Percentiles rank a stretch among this genome's conserved stretches.
Evolutionary conservation across 169 alveolate genomes (phyloP).

Genomic region (Babesia caballi): DNA sequence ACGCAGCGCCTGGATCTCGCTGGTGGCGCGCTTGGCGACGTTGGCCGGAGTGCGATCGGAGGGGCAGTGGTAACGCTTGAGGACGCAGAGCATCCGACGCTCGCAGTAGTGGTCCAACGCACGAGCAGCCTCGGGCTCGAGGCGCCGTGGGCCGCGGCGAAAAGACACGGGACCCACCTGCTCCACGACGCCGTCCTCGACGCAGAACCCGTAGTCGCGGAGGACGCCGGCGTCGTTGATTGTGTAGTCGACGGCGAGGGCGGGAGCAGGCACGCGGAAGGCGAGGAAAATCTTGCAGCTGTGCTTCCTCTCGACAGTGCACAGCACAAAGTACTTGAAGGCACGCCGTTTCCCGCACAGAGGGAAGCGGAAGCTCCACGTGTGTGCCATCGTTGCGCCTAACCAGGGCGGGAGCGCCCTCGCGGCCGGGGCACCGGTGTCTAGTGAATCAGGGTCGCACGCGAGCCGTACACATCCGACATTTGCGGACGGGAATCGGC

Average conservation of each 20-base stretch:
- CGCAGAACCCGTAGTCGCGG: neutral
- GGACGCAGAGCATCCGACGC: constrained; percentile 17
- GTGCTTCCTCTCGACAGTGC: constrained; percentile 13
- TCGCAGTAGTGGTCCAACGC: constrained; percentile 16
- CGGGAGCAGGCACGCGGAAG: constrained; percentile 9
- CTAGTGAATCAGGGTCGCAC: too few species aligned
- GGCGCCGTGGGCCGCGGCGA: neutral
- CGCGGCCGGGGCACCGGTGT: too few species aligned
- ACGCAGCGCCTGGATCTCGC: constrained; percentile 4
- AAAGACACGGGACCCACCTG: neutral
- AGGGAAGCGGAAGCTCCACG: neutral
- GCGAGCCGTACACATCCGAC: too few species aligned
- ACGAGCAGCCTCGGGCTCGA: neutral
- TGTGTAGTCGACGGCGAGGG: constrained; percentile 14
- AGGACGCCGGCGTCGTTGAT: constrained; percentile 5
- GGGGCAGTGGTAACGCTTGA: constrained; percentile 24
- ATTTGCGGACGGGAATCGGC: too few species aligned
- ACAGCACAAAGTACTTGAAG: constrained; percentile 15
- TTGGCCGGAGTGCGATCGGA: neutral
- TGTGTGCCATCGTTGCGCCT: neutral
- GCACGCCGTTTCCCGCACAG: neutral
- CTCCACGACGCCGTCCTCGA: neutral
- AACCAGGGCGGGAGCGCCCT: too few species aligned
- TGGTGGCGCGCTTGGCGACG: neutral
- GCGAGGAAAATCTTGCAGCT: constrained; percentile 33